Base-by-base conservation (phyloP, 108 stramenopile species). In the Skeletonema grethae region DNA sequence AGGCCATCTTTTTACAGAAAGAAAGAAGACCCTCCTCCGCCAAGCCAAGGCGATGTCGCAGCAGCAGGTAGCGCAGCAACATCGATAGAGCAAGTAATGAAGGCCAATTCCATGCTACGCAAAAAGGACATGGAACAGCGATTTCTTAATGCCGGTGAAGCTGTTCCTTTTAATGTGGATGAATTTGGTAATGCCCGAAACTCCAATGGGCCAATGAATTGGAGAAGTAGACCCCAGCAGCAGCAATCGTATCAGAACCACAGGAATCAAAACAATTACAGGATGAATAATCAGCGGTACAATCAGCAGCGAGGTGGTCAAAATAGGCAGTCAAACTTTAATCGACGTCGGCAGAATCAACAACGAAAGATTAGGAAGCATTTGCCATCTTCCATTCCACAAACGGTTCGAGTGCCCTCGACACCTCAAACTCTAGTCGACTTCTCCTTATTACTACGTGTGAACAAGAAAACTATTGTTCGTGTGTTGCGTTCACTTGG, bases 391-490 rank as follows among this genome's bases (percentile, higher is more conserved):
- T 72, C 70, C 9, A 43, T 55, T 53, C 79, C 75, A 12, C 66
- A 46, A 29, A 36, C 61, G 30, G 79, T 76, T 62, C 84, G 20
- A n/a, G 35, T 71, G 7, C 90, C 91, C 34, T 87, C 90, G 7
- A 88, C 94, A 34, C 96, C 98, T 2, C 79, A 97, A 16, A 85
- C 87, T 3, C 65, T 98, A 15, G 80, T 70, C 18, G 65, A 67
- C 50, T 48, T 75, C 31, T 65, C 60, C 1, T 59, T 66, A 3
- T 39, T 79, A 39, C 60, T 79, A 2, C 65, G 77, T 12, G 77
- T 79, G 7, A 58, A 57, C 10, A 79, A 79, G 57, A 48, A 70
- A 2, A 79, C 77, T 0, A 72, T 79, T 28, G 77, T 79, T 10
- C 65, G 77, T 2, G 62, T 70, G 20, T 55, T 79, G 24, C 77